A percentile compares a stretch with the other conserved stretches of the same genome.
Evolutionary conservation across 2,329 filamentous ascomycete genomes (phyloP).

Genomic region (Talaromyces sp.): DNA sequence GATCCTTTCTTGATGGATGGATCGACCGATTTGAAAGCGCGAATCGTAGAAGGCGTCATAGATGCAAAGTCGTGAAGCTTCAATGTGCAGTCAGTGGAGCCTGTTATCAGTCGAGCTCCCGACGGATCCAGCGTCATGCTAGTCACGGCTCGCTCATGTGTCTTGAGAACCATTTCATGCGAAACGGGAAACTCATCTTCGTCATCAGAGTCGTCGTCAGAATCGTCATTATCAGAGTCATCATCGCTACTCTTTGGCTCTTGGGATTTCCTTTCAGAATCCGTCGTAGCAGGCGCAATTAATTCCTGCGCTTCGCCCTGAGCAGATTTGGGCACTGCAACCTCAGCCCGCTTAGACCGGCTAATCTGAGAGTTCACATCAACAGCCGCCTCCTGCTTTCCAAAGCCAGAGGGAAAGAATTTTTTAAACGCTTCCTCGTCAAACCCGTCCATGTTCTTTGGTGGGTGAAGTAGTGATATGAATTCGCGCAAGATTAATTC

Average conservation of each 20-base stretch:
- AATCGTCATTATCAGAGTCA: constrained; percentile 57
- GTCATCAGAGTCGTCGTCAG: constrained; percentile 67
- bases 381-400: constrained; percentile 74
- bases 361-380: constrained; percentile 81
- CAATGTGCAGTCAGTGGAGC: constrained; percentile 84
- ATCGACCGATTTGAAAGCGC: constrained; percentile 90
- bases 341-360: constrained; percentile 66
- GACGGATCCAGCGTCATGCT: constrained; percentile 81
- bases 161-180: constrained; percentile 90
- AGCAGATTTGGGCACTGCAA: constrained; percentile 34
- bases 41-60: constrained; percentile 91
- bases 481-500: constrained; percentile 10
- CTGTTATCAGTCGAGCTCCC: constrained; percentile 83
- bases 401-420: constrained; percentile 82
- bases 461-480: constrained; percentile 3
- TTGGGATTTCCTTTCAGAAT: constrained; percentile 28
- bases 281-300: constrained; percentile 27
- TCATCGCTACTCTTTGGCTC: constrained; percentile 42
- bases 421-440: constrained; percentile 51
- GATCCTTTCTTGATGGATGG: constrained; percentile 75
- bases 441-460: constrained; percentile 43
- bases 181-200: constrained; percentile 90
- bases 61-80: constrained; percentile 95
- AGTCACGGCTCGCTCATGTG: constrained; percentile 85
- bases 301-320: constrained; percentile 28